phyloP scores from a whole-genome alignment of 2,329 filamentous ascomycete genomes.

The Ophiocordyceps polyrhachis-furcata region DNA sequence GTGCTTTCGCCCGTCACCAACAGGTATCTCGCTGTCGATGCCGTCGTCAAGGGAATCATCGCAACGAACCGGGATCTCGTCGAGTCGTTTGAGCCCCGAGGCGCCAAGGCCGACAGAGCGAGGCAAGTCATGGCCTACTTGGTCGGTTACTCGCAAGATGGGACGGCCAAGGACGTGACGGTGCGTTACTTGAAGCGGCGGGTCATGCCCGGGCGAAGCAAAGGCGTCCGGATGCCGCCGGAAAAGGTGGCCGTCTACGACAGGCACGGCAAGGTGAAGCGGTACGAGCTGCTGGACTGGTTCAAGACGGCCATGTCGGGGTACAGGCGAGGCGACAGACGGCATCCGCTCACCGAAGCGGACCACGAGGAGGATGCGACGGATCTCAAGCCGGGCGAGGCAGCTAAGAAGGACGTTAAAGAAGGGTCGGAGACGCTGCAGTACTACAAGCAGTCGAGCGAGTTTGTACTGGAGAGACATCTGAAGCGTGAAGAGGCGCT shows the following conservation, averaged over 20 bases:
- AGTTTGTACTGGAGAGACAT: constrained; percentile 73
- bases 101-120: constrained; percentile 63
- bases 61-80: constrained; percentile 56
- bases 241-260: constrained; percentile 72
- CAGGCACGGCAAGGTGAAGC: constrained; percentile 55
- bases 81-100: constrained; percentile 63
- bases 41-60: constrained; percentile 48
- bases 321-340: constrained; percentile 36
- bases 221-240: constrained; percentile 57
- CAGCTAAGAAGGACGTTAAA: constrained; percentile 53
- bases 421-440: constrained; percentile 69
- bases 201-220: constrained; percentile 73
- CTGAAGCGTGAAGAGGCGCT: constrained; percentile 85
- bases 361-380: constrained; percentile 66
- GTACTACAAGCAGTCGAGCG: constrained; percentile 69
- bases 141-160: constrained; percentile 64
- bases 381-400: constrained; percentile 54
- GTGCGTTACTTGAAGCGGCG: constrained; percentile 73
- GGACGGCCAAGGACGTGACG: constrained; percentile 87
- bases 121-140: constrained; percentile 86
- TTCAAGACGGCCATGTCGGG: constrained; percentile 63
- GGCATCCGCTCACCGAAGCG: constrained; percentile 41
- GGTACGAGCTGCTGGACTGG: constrained; percentile 71
- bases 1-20: constrained; percentile 66
- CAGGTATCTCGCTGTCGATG: constrained; percentile 62